Percentiles rank a stretch among this genome's conserved stretches.
phyloP scores from a whole-genome alignment of 495 filamentous ascomycete species.

The Podospora anserina region DNA sequence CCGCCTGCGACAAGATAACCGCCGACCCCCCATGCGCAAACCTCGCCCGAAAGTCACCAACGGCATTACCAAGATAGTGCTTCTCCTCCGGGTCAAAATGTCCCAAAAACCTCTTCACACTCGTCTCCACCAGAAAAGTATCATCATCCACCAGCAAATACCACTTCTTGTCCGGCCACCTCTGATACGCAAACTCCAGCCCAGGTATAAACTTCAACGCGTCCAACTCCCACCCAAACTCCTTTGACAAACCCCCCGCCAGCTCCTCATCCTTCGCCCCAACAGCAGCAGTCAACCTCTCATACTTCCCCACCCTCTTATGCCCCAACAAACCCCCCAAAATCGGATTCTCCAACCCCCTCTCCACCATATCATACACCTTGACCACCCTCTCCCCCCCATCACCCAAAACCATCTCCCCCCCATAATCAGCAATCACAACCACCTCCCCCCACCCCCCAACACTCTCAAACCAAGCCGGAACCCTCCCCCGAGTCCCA shows the following conservation, averaged over 20 bases:
- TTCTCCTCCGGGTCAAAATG: conserved; percentile 40
- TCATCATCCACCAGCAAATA: conserved; percentile 49
- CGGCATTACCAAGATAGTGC: conserved; percentile 49
- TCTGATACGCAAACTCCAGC: conserved; percentile 42
- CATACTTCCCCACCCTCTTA: conserved; percentile 39
- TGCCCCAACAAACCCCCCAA: conserved; percentile 18
- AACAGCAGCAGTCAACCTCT: conserved; percentile 34
- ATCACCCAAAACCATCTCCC: conserved; percentile 5
- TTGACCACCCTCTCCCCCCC: conserved; percentile 25
- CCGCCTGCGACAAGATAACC: conserved; percentile 42
- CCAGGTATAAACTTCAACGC: conserved; percentile 48
- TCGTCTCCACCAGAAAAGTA: conserved; percentile 44
- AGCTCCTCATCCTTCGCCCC: conserved; percentile 34
- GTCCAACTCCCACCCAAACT: conserved; percentile 48
- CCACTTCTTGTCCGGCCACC: conserved; percentile 47
- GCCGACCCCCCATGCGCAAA: conserved; percentile 51
- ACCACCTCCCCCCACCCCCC: conserved; percentile 32
- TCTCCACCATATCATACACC: conserved; percentile 36
- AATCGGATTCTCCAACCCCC: conserved; percentile 25
- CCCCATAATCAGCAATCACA: conserved; percentile 42
- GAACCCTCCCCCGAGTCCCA: conserved; percentile 38
- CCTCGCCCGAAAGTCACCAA: conserved; percentile 45
- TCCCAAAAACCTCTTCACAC: conserved; percentile 36
- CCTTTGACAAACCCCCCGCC: conserved; percentile 33
- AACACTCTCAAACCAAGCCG: conserved; percentile 38